Evolutionary conservation across 2,329 filamentous ascomycete genomes (phyloP), one percentile per base, ranked within the genome.

Genomic region (Diaporthe australafricana): DNA sequence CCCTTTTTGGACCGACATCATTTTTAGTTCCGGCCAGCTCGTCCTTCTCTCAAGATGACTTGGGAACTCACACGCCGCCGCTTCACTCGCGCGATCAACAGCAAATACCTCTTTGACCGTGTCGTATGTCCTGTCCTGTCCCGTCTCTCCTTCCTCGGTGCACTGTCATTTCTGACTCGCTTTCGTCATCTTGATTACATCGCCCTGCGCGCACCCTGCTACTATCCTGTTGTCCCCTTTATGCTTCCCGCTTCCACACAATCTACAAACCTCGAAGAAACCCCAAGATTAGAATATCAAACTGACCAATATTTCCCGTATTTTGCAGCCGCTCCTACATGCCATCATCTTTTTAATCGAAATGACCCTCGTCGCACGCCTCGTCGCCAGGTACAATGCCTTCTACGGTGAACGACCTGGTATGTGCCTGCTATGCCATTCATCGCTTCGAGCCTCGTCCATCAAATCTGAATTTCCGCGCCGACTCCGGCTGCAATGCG

Each of bases 351-450:
- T 98, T 81, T 82, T 98, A 55, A 88, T 98, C 83, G 93, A 99
- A 84, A 94, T 98, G 91, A 91, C 91, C 72, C 91, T 97, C 81
- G 89, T 96, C 74, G 93, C 92, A 76, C 89, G 96, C 75, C 86
- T 99, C 70, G 91, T 92, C 56, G 89, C 94, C 77, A 94, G 94
- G 80, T 99, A 97, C 87, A 98, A 98, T 84, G 89, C 91, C 76
- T 98, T 97, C 85, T 99, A 98, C 89, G 92, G 94, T 76, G 92
- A 95, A 80, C 93, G 94, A 79, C 96, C 96, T 79, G 87, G 93
- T 95, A 87, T 76, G 88, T 80, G 65, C n/a, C n/a, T 30, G 17
- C 30, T 27, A 53, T 45, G 11, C 17, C 38, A n/a, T 20, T 27
- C 47, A 40, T 47, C 48, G 35, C 25, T 16, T 57, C 27, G 45